phyloP scores from a whole-genome alignment of 768 basidiomycete species.

The Leucocoprinus sp. region DNA sequence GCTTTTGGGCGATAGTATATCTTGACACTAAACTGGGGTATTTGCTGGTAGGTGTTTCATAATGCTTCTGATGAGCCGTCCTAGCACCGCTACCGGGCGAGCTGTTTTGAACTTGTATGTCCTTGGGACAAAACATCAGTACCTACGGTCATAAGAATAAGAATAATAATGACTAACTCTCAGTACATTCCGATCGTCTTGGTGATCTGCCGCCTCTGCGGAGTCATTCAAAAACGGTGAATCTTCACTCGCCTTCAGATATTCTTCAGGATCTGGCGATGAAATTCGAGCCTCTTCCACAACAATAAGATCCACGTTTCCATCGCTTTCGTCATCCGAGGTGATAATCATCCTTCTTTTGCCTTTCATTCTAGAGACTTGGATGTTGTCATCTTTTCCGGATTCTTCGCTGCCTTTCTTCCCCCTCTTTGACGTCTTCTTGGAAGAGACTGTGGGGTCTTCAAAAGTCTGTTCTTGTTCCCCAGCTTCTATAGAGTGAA shows the following conservation, averaged over 20 bases:
- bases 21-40: slow-evolving; percentile 17
- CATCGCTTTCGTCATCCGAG: slow-evolving; percentile 26
- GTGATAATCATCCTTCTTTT: slow-evolving; percentile 21
- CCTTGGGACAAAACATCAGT: neutral
- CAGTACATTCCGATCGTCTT: slow-evolving; percentile 1
- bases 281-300: neutral
- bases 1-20: slow-evolving; percentile 41
- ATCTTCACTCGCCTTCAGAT: neutral
- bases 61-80: slow-evolving; percentile 10
- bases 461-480: neutral
- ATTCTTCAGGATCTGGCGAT: neutral
- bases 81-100: neutral
- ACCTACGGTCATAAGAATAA: neutral
- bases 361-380: slow-evolving; percentile 12
- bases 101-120: neutral
- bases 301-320: slow-evolving; percentile 2
- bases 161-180: neutral
- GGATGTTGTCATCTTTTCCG: slow-evolving; percentile 14
- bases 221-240: slow-evolving; percentile 11
- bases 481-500: neutral
- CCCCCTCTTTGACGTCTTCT: slow-evolving; percentile 18
- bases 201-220: slow-evolving; percentile 11
- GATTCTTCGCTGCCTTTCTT: slow-evolving; percentile 22
- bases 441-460: neutral
- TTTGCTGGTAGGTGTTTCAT: slow-evolving; percentile 6